Percentiles rank a stretch among this genome's conserved stretches.
Conservation (phyloP, 2,329 filamentous ascomycete genomes). For the Ilyonectria robusta region DNA sequence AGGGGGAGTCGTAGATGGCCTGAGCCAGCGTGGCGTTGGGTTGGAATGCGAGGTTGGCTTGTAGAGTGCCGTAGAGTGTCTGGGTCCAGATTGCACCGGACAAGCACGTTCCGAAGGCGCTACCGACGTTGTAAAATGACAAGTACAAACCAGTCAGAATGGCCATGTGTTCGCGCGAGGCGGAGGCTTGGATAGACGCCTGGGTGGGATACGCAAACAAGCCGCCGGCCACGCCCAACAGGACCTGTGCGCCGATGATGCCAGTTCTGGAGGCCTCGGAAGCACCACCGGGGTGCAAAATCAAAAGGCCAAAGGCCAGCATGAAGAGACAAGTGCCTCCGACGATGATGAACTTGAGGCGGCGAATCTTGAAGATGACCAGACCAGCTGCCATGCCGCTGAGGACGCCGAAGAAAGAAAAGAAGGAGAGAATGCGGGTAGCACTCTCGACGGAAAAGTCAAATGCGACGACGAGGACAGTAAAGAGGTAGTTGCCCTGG, state of each 20-base stretch:
- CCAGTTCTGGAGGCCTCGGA: slow-evolving; percentile 59
- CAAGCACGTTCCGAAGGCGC: slow-evolving; percentile 57
- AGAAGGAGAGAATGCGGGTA: slow-evolving; percentile 70
- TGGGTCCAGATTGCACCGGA: slow-evolving; percentile 61
- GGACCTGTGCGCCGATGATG: slow-evolving; percentile 68
- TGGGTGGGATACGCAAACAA: slow-evolving; percentile 64
- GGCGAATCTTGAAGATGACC: slow-evolving; percentile 65
- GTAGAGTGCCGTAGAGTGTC: slow-evolving; percentile 52
- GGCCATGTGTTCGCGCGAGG: slow-evolving; percentile 55
- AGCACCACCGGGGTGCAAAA: slow-evolving; percentile 66
- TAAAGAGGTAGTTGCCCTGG: slow-evolving; percentile 73
- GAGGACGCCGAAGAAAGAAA: slow-evolving; percentile 67
- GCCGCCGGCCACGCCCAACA: slow-evolving; percentile 71
- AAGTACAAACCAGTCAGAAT: slow-evolving; percentile 57
- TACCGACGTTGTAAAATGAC: slow-evolving; percentile 59
- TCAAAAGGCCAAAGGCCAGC: slow-evolving; percentile 69
- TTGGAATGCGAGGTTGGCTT: slow-evolving; percentile 52
- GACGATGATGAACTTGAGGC: slow-evolving; percentile 72
- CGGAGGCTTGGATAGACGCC: slow-evolving; percentile 57
- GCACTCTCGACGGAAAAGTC: slow-evolving; percentile 68
- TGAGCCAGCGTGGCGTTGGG: slow-evolving; percentile 53
- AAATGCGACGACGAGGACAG: slow-evolving; percentile 71
- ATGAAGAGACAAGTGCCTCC: slow-evolving; percentile 69
- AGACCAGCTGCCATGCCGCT: slow-evolving; percentile 66
- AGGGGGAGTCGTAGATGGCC: slow-evolving; percentile 56